These are phyloP conservation scores for Wallacemonas sp. DNA, from an alignment of 208 protist species.

Conservation along the genomic window DNA sequence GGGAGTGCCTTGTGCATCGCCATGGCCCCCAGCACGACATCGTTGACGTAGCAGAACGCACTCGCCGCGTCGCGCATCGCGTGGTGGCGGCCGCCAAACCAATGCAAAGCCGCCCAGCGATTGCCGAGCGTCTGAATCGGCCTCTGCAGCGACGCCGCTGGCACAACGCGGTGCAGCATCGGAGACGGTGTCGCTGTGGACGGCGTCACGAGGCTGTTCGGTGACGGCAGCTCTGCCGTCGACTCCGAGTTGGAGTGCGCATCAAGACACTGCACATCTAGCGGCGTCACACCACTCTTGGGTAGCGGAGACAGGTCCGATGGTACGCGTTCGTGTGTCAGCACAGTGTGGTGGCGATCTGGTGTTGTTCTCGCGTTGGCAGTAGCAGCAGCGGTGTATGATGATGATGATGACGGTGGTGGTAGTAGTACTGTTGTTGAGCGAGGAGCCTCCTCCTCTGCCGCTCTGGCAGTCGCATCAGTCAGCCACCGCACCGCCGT, in stretches of 20 bases:
- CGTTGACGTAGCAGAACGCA: slow-evolving; percentile 99
- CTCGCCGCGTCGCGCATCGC: slow-evolving; percentile 79
- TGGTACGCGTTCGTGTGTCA: too few species aligned
- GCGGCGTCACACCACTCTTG: slow-evolving; percentile 1
- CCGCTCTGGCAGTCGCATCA: neutral
- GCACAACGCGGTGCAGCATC: neutral
- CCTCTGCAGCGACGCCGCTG: neutral
- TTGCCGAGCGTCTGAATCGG: neutral
- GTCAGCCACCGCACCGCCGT: slow-evolving; percentile 40
- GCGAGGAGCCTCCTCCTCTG: neutral
- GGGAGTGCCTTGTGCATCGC: slow-evolving; percentile 91
- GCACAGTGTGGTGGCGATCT: too few species aligned
- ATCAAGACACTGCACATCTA: neutral
- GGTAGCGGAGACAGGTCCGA: too few species aligned
- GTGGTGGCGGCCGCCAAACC: slow-evolving; percentile 96
- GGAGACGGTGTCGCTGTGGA: neutral
- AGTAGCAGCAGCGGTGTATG: too few species aligned
- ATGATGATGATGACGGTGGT: neutral
- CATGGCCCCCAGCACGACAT: slow-evolving; percentile 98
- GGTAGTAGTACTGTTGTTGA: neutral
- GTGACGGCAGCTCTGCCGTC: neutral
- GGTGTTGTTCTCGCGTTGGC: too few species aligned
- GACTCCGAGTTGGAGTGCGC: neutral
- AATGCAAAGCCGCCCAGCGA: slow-evolving; percentile 95
- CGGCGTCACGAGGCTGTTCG: neutral